A percentile compares a stretch with the other conserved stretches of the same genome.
phyloP scores from a whole-genome alignment of 2,329 filamentous ascomycete genomes.

The Arthrobotrys sphaeroides region DNA sequence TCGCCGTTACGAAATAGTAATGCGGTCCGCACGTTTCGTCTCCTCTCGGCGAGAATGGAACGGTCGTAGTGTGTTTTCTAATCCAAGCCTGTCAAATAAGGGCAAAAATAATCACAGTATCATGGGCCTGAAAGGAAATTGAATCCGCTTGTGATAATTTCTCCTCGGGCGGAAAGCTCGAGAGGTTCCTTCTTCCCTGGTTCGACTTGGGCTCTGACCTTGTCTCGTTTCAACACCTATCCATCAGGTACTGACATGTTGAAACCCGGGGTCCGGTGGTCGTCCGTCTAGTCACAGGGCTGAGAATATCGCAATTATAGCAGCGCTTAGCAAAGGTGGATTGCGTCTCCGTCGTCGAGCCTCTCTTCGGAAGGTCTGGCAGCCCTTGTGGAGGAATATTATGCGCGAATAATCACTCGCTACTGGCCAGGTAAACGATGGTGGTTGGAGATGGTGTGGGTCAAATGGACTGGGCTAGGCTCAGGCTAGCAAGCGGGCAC shows the following conservation, averaged over 20 bases:
- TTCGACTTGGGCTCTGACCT: not conserved
- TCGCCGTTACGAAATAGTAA: constrained; percentile 42
- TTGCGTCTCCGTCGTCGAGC: constrained; percentile 37
- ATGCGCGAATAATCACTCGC: constrained; percentile 53
- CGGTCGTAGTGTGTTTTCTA: constrained; percentile 11
- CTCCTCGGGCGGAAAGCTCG: constrained; percentile 32
- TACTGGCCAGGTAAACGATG: constrained; percentile 51
- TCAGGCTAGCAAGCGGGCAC: constrained; percentile 5
- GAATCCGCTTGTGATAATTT: constrained; percentile 47
- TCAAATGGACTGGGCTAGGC: constrained; percentile 7
- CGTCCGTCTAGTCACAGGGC: constrained; percentile 30
- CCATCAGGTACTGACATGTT: constrained; percentile 9
- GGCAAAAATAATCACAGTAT: constrained; percentile 17
- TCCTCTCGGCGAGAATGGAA: constrained; percentile 48
- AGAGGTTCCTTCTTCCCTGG: not conserved
- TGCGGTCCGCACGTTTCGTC: constrained; percentile 13
- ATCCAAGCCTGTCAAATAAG: not conserved
- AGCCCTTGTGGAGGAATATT: constrained; percentile 43
- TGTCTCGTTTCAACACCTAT: constrained; percentile 29
- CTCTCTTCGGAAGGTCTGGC: constrained; percentile 39
- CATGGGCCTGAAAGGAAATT: constrained; percentile 30
- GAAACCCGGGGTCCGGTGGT: constrained; percentile 14
- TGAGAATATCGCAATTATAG: constrained; percentile 44
- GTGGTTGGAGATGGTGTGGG: constrained; percentile 33
- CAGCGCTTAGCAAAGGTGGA: constrained; percentile 8